A percentile compares a stretch with the other conserved stretches of the same genome.
These are phyloP conservation scores for Macaranga tanarius DNA, from an alignment of 441 rosid genomes.

Conservation along the genomic window DNA sequence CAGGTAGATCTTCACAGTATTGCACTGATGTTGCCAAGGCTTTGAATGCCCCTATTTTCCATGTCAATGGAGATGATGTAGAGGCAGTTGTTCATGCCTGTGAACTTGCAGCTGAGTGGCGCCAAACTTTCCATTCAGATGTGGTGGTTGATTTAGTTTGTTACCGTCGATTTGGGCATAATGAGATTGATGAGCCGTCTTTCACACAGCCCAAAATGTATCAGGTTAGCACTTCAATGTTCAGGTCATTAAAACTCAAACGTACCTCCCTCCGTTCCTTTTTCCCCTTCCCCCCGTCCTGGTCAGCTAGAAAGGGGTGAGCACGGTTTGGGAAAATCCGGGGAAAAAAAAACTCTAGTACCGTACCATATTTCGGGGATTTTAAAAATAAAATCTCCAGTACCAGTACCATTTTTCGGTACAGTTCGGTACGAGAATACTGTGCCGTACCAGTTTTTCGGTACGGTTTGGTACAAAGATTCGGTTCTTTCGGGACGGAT, in stretches of 20 bases:
- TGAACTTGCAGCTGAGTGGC: conserved; percentile 99
- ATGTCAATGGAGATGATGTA: conserved; percentile 91
- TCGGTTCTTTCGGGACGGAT: no score
- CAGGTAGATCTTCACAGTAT: conserved; percentile 93
- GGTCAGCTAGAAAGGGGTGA: no score
- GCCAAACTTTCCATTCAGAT: conserved; percentile 92
- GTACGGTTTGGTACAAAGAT: no score
- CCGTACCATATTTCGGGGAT: no score
- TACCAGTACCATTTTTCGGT: no score
- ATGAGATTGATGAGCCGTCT: conserved; percentile 94
- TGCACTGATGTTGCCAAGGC: conserved; percentile 99
- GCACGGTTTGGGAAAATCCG: no score
- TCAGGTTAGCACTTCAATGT: conserved; percentile 44
- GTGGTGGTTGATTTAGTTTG: conserved; percentile 94
- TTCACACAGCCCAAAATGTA: conserved; percentile 98
- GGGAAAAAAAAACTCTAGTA: no score
- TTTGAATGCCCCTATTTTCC: conserved; percentile 89
- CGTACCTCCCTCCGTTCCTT: background rate
- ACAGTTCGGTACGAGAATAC: no score
- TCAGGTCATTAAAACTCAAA: background rate
- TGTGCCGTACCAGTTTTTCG: no score
- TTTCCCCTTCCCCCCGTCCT: background rate
- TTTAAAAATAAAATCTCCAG: no score
- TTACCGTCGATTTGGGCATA: conserved; percentile 90
- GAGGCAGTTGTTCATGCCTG: conserved; percentile 95